Conservation (phyloP, 768 basidiomycete genomes). For the Russula earlei region DNA sequence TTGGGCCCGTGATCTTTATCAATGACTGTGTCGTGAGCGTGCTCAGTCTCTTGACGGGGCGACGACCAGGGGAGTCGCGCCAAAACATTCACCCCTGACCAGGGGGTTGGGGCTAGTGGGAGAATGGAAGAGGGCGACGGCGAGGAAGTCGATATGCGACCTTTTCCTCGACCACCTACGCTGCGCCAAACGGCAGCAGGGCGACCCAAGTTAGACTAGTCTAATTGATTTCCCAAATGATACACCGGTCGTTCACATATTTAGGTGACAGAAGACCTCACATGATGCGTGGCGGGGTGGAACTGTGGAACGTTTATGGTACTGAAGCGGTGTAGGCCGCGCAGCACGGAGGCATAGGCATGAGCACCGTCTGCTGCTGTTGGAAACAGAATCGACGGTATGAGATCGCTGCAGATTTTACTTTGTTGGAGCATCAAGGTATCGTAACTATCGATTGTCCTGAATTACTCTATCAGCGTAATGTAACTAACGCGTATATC, state of each 20-base stretch:
- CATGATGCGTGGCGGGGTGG: too few relatives aligned
- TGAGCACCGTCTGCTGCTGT: too few relatives aligned
- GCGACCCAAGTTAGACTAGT: conserved; percentile 15
- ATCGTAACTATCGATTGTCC: too few relatives aligned
- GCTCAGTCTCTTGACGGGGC: conserved; percentile 43
- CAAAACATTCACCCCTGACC: conserved; percentile 18
- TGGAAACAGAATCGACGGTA: too few relatives aligned
- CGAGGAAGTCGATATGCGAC: conserved; percentile 22
- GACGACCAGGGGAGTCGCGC: conserved; percentile 10
- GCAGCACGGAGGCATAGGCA: too few relatives aligned
- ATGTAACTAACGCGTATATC: too few relatives aligned
- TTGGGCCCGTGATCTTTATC: conserved; percentile 61
- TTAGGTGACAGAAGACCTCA: too few relatives aligned
- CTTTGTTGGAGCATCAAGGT: too few relatives aligned
- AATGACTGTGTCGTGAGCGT: conserved; percentile 61
- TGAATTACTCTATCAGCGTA: too few relatives aligned
- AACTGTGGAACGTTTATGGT: too few relatives aligned
- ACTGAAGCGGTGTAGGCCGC: too few relatives aligned
- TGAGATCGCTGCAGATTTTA: too few relatives aligned
- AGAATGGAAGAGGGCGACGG: conserved; percentile 53
- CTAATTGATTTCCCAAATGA: neutral
- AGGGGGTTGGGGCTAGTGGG: conserved; percentile 41
- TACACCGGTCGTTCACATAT: neutral
- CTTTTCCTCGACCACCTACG: conserved; percentile 8
- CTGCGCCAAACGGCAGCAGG: conserved; percentile 3